These are phyloP conservation scores for Candida sithepensis DNA, from an alignment of 805 yeast genomes.

Conservation along the genomic window DNA sequence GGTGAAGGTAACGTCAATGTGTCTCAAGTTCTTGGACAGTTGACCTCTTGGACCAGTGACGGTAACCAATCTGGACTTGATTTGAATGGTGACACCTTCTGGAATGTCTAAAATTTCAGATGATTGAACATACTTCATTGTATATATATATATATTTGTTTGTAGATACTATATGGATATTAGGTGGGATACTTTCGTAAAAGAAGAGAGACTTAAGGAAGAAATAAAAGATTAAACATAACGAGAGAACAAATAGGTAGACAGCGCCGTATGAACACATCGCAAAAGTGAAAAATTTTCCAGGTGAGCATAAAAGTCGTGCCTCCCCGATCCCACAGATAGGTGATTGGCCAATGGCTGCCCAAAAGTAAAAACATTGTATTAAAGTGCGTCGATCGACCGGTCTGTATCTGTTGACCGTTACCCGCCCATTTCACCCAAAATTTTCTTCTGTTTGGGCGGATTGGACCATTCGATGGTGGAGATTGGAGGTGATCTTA, in stretches of 20 bases:
- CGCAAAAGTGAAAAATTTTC: conserved; percentile 1
- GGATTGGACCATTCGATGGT: background rate
- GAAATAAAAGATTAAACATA: background rate
- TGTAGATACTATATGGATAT: no score
- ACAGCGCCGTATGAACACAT: background rate
- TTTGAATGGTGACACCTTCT: conserved; percentile 86
- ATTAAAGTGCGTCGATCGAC: no score
- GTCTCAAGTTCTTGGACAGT: conserved; percentile 84
- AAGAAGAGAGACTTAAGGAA: background rate
- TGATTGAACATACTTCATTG: conserved; percentile 62
- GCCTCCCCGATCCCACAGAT: background rate
- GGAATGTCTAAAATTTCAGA: conserved; percentile 65
- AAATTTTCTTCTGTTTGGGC: background rate
- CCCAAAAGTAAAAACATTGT: no score
- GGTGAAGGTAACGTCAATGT: conserved; percentile 89
- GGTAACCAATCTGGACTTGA: conserved; percentile 85
- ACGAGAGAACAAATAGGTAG: background rate
- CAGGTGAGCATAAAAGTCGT: background rate
- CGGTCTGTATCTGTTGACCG: no score
- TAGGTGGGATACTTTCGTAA: no score
- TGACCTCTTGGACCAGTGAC: conserved; percentile 99
- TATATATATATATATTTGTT: no score
- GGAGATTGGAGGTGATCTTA: background rate
- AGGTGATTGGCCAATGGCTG: background rate
- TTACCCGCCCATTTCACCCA: background rate